Conservation (phyloP, 495 filamentous ascomycete species). For the Trichoderma virens region DNA sequence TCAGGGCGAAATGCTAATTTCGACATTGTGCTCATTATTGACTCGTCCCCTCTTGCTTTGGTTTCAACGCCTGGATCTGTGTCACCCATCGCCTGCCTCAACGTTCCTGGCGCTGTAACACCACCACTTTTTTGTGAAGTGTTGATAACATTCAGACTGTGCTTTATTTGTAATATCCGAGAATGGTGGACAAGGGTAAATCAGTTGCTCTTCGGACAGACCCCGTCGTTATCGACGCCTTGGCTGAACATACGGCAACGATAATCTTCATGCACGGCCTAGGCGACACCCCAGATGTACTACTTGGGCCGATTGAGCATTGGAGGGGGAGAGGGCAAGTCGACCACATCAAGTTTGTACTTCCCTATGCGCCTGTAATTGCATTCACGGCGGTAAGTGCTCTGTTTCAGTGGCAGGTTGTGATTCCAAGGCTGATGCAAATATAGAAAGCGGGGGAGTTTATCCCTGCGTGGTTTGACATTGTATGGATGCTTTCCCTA, state of each 20-base stretch:
- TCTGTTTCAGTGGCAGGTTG: neutral
- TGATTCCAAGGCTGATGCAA: neutral
- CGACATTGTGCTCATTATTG: neutral
- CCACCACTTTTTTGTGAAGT: too few species aligned
- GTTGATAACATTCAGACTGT: too few species aligned
- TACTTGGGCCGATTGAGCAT: conserved; percentile 79
- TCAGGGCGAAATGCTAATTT: neutral
- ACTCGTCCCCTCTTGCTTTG: too few species aligned
- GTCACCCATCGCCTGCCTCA: too few species aligned
- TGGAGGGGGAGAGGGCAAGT: conserved; percentile 76
- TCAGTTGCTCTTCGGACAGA: neutral
- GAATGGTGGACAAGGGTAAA: neutral
- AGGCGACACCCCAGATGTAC: conserved; percentile 57
- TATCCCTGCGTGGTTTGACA: conserved; percentile 85
- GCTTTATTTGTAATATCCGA: too few species aligned
- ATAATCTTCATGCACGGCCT: conserved; percentile 84
- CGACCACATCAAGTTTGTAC: conserved; percentile 75
- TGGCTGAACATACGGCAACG: conserved; percentile 62
- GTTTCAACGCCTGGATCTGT: too few species aligned
- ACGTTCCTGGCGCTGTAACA: too few species aligned
- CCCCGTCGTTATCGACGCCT: neutral
- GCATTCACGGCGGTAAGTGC: conserved; percentile 67
- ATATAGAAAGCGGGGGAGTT: conserved; percentile 46
- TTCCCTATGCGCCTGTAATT: conserved; percentile 80
- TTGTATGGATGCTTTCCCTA: conserved; percentile 41